Evolutionary conservation across 805 yeast species (phyloP), one percentile per base, ranked within the genome.

Genomic region (Groenewaldozyma salmanticensis): DNA sequence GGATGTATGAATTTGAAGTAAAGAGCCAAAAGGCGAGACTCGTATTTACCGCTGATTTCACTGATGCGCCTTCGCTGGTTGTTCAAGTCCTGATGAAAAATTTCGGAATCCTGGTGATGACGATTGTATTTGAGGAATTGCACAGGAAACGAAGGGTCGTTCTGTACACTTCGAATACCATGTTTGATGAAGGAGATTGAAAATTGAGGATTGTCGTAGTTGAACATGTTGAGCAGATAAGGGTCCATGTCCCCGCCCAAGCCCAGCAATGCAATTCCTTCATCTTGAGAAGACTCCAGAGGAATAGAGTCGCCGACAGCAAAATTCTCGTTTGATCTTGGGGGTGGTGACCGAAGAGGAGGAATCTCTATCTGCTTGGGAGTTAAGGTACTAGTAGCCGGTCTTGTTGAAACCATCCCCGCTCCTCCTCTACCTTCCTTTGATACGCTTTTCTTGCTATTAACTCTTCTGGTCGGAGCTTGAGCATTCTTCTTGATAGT

Each of bases 181-280:
- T 53, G 51, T 33, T 58, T 54, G 21, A 60, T 55, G 38, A 60
- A 59, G 18, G 52, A 38, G 7, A 45, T 38, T 19, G 43, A 31
- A 21, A 45, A 48, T 19, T 49, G 48, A 5, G 45, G 43, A 11
- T 43, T 48, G n/a, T n/a, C n/a, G 35, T 47, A 48, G 6, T 50
- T 50, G 45, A 52, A 54, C 42, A 45, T 50, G 34, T 45, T 51
- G 18, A 53, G 39, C 34, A 59, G 42, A 29, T 49, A 53, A 3
- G 64, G 64, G 42, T 60, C 64, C 32, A 54, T 59, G 20, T 57
- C 63, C 16, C 58, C 52, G 13, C 58, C 49, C 5, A 51, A 44
- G 13, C 64, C 64, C 36, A 59, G 42, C 31, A 54, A 44, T 9
- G 53, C 51, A 0, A 51, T 56, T 2, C 50, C 40, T n/a, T 48